phyloP scores from a whole-genome alignment of 345 rosid species.

The Sonneratia alba region DNA sequence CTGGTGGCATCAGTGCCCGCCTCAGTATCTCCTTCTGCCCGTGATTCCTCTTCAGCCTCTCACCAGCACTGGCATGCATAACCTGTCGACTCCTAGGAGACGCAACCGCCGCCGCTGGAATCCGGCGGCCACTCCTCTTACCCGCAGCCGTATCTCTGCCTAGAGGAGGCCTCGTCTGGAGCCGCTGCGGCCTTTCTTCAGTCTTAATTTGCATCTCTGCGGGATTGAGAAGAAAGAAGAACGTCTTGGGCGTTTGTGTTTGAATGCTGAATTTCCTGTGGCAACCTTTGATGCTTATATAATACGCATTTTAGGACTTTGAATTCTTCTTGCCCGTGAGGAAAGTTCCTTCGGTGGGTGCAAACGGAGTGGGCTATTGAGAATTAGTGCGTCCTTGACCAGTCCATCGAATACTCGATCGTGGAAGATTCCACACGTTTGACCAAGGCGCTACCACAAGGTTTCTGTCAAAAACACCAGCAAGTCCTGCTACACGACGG shows the following conservation, averaged over 20 bases:
- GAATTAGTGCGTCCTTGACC: neutral
- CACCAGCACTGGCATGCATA: slow-evolving; percentile 4
- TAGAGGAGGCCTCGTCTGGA: neutral
- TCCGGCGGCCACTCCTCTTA: neutral
- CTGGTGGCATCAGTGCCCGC: slow-evolving; percentile 40
- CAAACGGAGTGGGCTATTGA: neutral
- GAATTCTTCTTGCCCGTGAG: neutral
- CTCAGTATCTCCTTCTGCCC: slow-evolving; percentile 29
- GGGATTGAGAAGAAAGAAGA: neutral
- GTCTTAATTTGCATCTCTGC: neutral
- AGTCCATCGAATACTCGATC: neutral
- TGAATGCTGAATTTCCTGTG: neutral
- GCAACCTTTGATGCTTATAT: neutral
- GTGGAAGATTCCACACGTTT: too few species aligned
- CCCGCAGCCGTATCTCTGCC: neutral
- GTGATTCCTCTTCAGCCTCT: slow-evolving; percentile 15
- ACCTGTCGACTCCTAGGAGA: neutral
- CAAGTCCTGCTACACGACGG: too few species aligned
- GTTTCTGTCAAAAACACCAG: too few species aligned
- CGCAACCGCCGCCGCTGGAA: neutral
- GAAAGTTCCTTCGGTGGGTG: neutral
- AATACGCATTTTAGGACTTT: neutral
- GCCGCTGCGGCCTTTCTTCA: neutral
- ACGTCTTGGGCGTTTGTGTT: neutral
- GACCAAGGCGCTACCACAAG: too few species aligned